Evolutionary conservation across 1,284 basidiomycete species (phyloP).

Genomic region (Malassezia restricta): DNA sequence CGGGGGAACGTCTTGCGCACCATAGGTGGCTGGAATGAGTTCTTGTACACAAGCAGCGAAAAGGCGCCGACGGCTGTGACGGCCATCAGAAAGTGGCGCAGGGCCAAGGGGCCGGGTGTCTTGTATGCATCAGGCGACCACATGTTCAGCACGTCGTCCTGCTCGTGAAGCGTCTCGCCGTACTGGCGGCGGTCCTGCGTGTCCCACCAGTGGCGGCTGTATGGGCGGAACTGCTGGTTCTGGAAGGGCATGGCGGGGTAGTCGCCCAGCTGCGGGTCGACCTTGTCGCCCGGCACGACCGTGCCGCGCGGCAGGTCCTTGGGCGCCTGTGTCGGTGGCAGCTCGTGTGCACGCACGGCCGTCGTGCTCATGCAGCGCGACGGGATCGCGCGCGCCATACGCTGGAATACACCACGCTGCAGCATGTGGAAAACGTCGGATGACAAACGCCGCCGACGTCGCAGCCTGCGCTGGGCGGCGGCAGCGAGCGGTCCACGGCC

Average conservation of each 20-base stretch:
- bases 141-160: conserved; percentile 42
- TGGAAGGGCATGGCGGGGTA: conserved; percentile 36
- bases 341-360: not conserved
- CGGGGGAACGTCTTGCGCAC: conserved; percentile 42
- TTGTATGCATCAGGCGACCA: conserved; percentile 44
- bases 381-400: conserved; percentile 1
- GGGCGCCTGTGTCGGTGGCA: not conserved
- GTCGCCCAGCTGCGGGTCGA: conserved; percentile 43
- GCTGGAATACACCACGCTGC: conserved; percentile 4
- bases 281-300: conserved; percentile 17
- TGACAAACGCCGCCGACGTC: no score
- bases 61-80: conserved; percentile 23
- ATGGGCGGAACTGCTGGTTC: conserved; percentile 33
- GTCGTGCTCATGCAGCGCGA: conserved; percentile 3
- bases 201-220: conserved; percentile 42
- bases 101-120: conserved; percentile 26
- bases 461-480: no score
- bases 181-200: conserved; percentile 43
- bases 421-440: not conserved
- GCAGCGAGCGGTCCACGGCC: no score
- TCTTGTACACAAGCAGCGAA: conserved; percentile 27
- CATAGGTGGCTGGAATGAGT: conserved; percentile 28
- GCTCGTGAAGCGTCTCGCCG: conserved; percentile 43
- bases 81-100: conserved; percentile 35
- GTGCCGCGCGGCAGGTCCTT: conserved; percentile 7